Base-by-base conservation (phyloP, 768 basidiomycete species). In the Gloeopeniophorella convolvens region DNA sequence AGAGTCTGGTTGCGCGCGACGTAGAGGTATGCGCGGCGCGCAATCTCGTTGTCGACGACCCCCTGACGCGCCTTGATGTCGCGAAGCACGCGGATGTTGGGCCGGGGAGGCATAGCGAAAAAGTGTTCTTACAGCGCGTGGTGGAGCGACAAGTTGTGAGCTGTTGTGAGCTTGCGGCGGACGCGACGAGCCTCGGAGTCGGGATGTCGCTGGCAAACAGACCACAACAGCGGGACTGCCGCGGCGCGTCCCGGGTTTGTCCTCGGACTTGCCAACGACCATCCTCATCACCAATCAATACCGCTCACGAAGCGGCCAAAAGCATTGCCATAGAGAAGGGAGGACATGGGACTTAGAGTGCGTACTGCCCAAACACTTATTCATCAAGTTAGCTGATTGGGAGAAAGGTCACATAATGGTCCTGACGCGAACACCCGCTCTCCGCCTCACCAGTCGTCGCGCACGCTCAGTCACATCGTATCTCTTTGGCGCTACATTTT, bases 1-100 rank as follows among this genome's bases (percentile, higher is more conserved):
- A 97, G 70, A 2, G 84, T 79, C 64, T 89, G 82, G 69, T 98
- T 97, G 52, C 95, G 80, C 20, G 94, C 92, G 58, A 97, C 87
- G 68, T 83, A 92, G 42, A 97, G 81, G 67, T 95, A 94, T 0
- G 95, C 94, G 37, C 90, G 76, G 16, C 94, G 83, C 24, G 83
- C 72, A 40, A 95, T 73, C 65, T 98, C 95, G 63, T 83, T 82
- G 37, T 77, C 77, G 51, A 72, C 70, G 51, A 90, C 85, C 51
- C 82, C 80, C 16, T 76, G 63, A 43, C 88, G 83, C 20, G 84
- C 85, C 60, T 86, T 86, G 47, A 89, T 78, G 66, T 91, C 89
- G 63, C 88, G 80, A 41, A 89, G 65, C 45, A 90, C 74, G 50
- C 75, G 74, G 48, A 67, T 66, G 57, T 75, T 75, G 42, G 68